Evolutionary conservation across 306 rosid species (phyloP), one percentile per base, ranked within the genome.

Genomic region (Hippophae rhamnoides): DNA sequence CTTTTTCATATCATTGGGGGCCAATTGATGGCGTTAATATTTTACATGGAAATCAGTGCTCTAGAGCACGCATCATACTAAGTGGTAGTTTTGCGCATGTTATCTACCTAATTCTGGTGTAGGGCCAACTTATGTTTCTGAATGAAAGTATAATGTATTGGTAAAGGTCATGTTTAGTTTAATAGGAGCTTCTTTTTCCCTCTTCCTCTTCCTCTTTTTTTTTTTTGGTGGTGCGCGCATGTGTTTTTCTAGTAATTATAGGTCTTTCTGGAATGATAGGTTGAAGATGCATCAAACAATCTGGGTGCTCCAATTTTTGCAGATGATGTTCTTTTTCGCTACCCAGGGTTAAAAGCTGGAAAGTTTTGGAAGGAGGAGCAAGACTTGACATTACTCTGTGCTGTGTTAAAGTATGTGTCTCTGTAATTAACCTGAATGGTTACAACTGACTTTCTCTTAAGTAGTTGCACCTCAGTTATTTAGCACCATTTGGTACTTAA

Each of bases 361-460:
- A 92, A 72, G 73, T 79, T 71, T 63, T 92, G 99, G 99, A 92
- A 82, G 82, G 95, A 85, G 84, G 84, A 86, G 61, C 96, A 88
- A 62, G 99, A 92, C 77, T 54, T 70, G 59, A 64, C 62, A 52
- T 80, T 92, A 61, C 68, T 92, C 68, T 82, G 67, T 58, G 95
- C 99, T 1, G 89, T 92, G 54, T 68, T 85, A 65, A 92, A 82
- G 99, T 92, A 88, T 69, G 85, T 45, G 5, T 23, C 58, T 41
- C 40, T 9, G 10, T 3, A 10, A 8, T 12, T 18, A 18, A 13
- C 42, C 54, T 18, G 23, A 18, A 18, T 18, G 11, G 14, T 12
- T 12, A 49, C 14, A 11, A 9, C 6, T 48, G 49, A n/a, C 53
- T 43, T 8, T n/a, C n/a, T 57, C 4, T n/a, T 26, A 10, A 61